Conservation (phyloP, 2,329 filamentous ascomycete species). For the Pseudogymnoascus sp. region DNA sequence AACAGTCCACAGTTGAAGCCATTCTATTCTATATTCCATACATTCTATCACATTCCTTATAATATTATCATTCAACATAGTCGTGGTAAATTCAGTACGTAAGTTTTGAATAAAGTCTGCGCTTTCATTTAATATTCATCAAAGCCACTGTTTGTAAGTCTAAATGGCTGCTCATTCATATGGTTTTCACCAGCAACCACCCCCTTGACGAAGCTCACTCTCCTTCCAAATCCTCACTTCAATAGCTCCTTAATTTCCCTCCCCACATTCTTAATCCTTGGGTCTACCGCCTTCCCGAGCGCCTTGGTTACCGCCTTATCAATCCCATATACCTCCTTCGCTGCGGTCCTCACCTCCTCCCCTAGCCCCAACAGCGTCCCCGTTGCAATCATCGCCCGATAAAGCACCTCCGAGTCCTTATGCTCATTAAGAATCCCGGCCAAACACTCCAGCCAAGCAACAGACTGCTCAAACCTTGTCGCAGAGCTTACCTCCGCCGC, state of each 20-base stretch:
- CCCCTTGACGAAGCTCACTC: background rate
- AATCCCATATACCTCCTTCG: slow-evolving; percentile 48
- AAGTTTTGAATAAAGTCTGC: background rate
- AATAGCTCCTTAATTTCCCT: slow-evolving; percentile 48
- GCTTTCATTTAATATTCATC: slow-evolving; percentile 1
- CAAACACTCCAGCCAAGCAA: slow-evolving; percentile 48
- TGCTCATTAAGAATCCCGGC: slow-evolving; percentile 55
- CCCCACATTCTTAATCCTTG: slow-evolving; percentile 50
- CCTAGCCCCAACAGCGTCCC: slow-evolving; percentile 64
- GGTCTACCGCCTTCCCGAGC: slow-evolving; percentile 47
- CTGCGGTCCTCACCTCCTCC: slow-evolving; percentile 45
- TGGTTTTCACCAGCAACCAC: background rate
- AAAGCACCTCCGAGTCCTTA: slow-evolving; percentile 73
- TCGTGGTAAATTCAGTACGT: background rate
- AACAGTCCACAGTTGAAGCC: background rate
- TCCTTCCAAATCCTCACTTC: slow-evolving; percentile 6
- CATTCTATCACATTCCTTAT: background rate
- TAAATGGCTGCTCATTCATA: background rate
- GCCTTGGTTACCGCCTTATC: slow-evolving; percentile 37
- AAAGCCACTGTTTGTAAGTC: background rate
- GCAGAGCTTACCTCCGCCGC: slow-evolving; percentile 20
- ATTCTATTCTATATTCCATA: background rate
- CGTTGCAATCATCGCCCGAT: slow-evolving; percentile 70
- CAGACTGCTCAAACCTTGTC: slow-evolving; percentile 34
- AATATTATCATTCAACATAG: background rate